Base-by-base conservation (phyloP, 1,284 basidiomycete species). In the Hemileia vastatrix region DNA sequence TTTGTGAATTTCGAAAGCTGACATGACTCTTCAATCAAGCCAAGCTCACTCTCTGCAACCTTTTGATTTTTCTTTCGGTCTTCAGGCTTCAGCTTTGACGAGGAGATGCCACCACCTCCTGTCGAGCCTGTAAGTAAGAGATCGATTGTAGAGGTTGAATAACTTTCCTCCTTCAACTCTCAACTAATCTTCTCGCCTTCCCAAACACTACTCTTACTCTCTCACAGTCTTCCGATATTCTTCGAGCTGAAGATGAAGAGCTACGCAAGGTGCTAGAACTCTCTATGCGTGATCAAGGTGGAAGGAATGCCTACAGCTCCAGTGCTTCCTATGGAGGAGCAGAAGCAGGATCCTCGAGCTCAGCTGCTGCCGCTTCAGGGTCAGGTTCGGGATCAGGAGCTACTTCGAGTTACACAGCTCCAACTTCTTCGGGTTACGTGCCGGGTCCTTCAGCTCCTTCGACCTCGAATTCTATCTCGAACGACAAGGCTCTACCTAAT, bases 161-260 rank as follows among this genome's bases (percentile, higher is more conserved):
- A 27, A 27, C 27, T 32, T 43, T 23, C 21, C 9, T 27, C 44
- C 40, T 11, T 32, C 11, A 9, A n/a, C 6, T 11, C 55, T 47
- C 44, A 36, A 23, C 36, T 44, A 47, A 18, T 47, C 36, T 15
- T n/a, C 9, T n/a, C 11, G 67, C 4, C 40, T 65, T 48, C 66
- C 65, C 8, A 65, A 40, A 11, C 36, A 40, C 15, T 15, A 40
- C 15, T 40, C 36, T 40, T 40, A 11, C 36, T 15, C 15, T 40
- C 36, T 11, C 36, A 11, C 36, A 24, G 48, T 50, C 65, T 1
- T 67, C 68, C 9, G 72, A 72, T 51, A 68, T 69, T 64, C 67
- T 72, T 15, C 64, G 69, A 13, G 66, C 64, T 9, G 74, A 75
- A 54, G 74, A 75, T 19, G 74, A 75, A 62, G 73, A 75, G 64